Base-by-base conservation (phyloP, 1,284 basidiomycete species). In the Marasmius tenuissimus region DNA sequence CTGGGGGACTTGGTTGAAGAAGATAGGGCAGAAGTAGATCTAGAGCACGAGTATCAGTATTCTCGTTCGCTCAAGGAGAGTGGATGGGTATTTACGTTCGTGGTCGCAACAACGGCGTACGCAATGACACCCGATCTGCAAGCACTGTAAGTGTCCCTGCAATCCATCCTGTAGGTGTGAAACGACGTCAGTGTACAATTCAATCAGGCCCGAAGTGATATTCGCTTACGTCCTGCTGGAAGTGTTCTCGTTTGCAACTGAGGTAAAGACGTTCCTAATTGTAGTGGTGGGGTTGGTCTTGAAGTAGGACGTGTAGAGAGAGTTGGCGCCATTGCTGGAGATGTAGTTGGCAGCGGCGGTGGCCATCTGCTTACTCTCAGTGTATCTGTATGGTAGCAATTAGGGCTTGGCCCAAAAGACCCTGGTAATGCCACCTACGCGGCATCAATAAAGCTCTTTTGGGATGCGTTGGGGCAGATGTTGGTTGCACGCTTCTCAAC, bases 401-500 rank as follows among this genome's bases (percentile, higher is more conserved):
- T 3, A 48, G 45, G 1, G n/a, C 5, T n/a, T 4, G n/a, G 1
- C 35, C 2, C n/a, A 16, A 35, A 16, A 3, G 18, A 12, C 8
- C 34, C 47, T 48, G 18, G 18, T 11, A 49, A 14, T 40, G 37
- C 51, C 34, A 63, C 62, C 16, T 33, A 74, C 75, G 72, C 72
- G 34, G 74, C 63, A 59, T 73, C 68, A 51, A 77, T 77, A 68
- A 77, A 77, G 3, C 69, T 61, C 57, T 66, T 72, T 51, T 61
- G 66, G n/a, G 69, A 71, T 9, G 72, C 71, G 20, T 70, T 69
- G 27, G 27, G 27, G 69, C 76, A 79, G 47, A 73, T 71, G 62
- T 73, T 66, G 3, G 53, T 62, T 12, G 75, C 75, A 34, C 77
- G 76, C 62, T 73, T 74, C 62, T 72, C 69, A 27, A 27, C 27